Percentiles rank a stretch among this genome's conserved stretches.
These are phyloP conservation scores for Penicillium cataractarum DNA, from an alignment of 495 filamentous ascomycete species.

Conservation along the genomic window DNA sequence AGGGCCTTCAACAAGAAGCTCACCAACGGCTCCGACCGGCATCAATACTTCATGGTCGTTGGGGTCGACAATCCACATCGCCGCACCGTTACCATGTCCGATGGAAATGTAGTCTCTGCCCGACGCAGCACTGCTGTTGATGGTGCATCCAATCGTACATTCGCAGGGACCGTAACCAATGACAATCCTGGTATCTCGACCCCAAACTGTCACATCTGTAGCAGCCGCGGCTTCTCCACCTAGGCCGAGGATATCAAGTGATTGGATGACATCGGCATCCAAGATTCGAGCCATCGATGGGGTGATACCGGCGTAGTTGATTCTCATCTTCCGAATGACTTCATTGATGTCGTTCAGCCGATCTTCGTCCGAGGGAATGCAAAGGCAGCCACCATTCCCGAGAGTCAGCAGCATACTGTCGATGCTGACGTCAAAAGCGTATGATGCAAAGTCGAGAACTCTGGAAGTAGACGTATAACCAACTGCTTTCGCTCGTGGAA, in stretches of 20 bases:
- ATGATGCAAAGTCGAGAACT: constrained; percentile 50
- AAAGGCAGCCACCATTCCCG: constrained; percentile 51
- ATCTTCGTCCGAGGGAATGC: constrained; percentile 54
- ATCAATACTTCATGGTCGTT: constrained; percentile 47
- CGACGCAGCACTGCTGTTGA: constrained; percentile 47
- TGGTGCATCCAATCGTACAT: constrained; percentile 50
- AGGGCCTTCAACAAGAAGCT: constrained; percentile 58
- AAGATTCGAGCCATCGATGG: constrained; percentile 54
- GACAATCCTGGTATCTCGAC: constrained; percentile 43
- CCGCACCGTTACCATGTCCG: constrained; percentile 42
- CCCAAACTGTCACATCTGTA: constrained; percentile 44
- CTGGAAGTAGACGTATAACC: constrained; percentile 41
- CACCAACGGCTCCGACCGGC: constrained; percentile 56
- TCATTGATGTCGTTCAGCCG: constrained; percentile 52
- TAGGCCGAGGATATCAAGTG: constrained; percentile 49
- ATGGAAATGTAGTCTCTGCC: constrained; percentile 43
- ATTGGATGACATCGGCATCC: constrained; percentile 47
- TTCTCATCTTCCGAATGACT: constrained; percentile 46
- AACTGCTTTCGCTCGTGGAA: constrained; percentile 40
- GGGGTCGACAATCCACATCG: constrained; percentile 54
- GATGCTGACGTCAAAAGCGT: constrained; percentile 53
- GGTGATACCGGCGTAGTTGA: constrained; percentile 53
- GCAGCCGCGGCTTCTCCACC: constrained; percentile 55
- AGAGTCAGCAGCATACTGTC: constrained; percentile 51
- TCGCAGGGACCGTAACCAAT: constrained; percentile 58